Evolutionary conservation across 1,139 yeast species (phyloP).

Genomic region (Diutina pseudorugosa): DNA sequence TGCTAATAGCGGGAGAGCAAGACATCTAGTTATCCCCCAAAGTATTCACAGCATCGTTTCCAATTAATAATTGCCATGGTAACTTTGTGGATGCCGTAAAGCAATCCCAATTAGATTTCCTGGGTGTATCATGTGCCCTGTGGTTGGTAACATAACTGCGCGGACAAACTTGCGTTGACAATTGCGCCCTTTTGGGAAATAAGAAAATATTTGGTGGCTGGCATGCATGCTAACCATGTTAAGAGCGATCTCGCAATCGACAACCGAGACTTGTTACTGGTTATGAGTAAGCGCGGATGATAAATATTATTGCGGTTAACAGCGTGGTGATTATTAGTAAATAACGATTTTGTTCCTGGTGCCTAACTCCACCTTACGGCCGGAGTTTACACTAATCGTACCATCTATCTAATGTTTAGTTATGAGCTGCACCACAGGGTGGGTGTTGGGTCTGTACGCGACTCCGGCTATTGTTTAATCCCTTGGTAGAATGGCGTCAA

Average conservation of each 20-base stretch:
- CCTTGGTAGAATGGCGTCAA: neutral
- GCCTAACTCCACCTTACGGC: neutral
- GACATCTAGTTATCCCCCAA: too few relatives aligned
- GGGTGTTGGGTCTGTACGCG: too few relatives aligned
- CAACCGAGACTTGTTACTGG: neutral
- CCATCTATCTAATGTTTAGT: neutral
- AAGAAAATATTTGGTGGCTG: too few relatives aligned
- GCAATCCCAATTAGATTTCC: too few relatives aligned
- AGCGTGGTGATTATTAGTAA: neutral
- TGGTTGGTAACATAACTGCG: too few relatives aligned
- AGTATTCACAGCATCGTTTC: too few relatives aligned
- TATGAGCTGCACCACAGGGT: neutral
- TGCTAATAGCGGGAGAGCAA: too few relatives aligned
- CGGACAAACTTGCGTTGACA: neutral
- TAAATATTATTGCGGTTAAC: neutral
- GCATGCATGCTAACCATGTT: neutral
- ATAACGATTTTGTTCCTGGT: neutral
- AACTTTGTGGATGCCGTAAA: too few relatives aligned
- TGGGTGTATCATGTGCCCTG: too few relatives aligned
- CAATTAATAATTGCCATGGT: too few relatives aligned
- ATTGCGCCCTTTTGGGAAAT: neutral
- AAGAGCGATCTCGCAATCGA: neutral
- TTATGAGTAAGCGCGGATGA: neutral
- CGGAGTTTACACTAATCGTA: too few relatives aligned
- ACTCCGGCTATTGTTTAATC: too few relatives aligned